Evolutionary conservation across 2,329 filamentous ascomycete genomes (phyloP).

Genomic region (Onygena corvina): DNA sequence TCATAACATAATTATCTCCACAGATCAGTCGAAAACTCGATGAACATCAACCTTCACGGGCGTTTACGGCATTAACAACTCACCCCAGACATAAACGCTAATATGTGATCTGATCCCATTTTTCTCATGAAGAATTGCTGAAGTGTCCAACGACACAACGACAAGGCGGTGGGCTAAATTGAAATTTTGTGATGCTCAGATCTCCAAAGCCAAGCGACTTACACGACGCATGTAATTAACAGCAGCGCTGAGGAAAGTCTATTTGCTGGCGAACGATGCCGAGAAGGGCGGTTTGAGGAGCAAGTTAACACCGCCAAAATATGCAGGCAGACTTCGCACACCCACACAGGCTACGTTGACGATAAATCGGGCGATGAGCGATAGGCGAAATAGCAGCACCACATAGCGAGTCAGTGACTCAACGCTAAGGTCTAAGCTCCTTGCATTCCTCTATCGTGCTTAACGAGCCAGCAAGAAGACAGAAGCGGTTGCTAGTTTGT

Average conservation of each 20-base stretch:
- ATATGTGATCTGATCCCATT: not conserved
- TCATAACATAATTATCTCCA: slow-evolving; percentile 1
- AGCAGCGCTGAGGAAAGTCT: slow-evolving; percentile 4
- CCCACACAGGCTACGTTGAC: not conserved
- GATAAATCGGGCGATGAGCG: not conserved
- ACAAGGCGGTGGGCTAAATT: not conserved
- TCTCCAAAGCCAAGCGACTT: slow-evolving; percentile 5
- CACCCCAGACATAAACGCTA: not conserved
- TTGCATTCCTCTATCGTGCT: not conserved
- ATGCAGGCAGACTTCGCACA: not conserved
- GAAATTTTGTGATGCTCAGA: slow-evolving; percentile 7
- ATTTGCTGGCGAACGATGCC: slow-evolving; percentile 1
- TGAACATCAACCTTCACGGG: slow-evolving; percentile 1
- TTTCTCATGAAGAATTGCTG: not conserved
- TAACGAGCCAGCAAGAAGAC: not conserved
- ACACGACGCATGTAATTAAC: slow-evolving; percentile 4
- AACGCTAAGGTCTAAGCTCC: slow-evolving; percentile 2
- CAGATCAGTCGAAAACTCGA: not conserved
- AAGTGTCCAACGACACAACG: slow-evolving; percentile 1
- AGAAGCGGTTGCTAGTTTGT: not conserved
- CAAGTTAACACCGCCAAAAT: not conserved
- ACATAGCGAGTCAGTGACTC: not conserved
- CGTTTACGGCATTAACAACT: not conserved
- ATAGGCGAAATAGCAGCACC: not conserved
- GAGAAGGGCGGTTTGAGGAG: not conserved